Conservation (phyloP, 352 stramenopile species). For the Phytophthora palmivora region DNA sequence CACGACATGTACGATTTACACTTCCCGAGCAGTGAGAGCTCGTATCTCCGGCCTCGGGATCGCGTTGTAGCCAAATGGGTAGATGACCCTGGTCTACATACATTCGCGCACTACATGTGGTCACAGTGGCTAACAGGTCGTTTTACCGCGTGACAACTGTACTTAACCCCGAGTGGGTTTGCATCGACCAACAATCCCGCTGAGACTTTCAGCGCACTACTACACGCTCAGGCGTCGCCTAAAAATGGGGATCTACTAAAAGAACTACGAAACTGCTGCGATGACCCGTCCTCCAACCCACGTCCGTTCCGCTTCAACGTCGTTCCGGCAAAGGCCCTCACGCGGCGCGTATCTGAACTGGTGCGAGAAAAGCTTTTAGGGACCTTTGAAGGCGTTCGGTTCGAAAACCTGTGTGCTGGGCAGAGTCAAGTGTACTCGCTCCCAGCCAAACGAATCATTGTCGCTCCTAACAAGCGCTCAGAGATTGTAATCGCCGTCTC, state of each 20-base stretch:
- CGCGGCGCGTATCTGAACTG: not conserved
- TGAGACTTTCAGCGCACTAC: slow-evolving; percentile 27
- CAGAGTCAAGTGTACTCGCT: too few species aligned
- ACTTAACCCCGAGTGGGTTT: slow-evolving; percentile 8
- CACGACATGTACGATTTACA: slow-evolving; percentile 32
- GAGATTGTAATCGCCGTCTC: not conserved
- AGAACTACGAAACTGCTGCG: slow-evolving; percentile 4
- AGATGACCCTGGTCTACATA: too few species aligned
- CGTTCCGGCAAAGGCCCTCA: not conserved
- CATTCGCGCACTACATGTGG: slow-evolving; percentile 5
- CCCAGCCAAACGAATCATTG: too few species aligned
- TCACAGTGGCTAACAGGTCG: slow-evolving; percentile 6
- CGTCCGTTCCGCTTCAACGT: not conserved
- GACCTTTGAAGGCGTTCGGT: too few species aligned
- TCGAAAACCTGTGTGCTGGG: too few species aligned
- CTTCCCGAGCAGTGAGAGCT: slow-evolving; percentile 7
- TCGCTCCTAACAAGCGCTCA: not conserved
- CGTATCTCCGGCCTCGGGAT: slow-evolving; percentile 1
- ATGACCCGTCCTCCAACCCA: not conserved
- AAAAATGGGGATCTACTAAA: slow-evolving; percentile 12
- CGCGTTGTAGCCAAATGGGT: not conserved
- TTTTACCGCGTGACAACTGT: slow-evolving; percentile 24
- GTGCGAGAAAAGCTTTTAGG: too few species aligned
- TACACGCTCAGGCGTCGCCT: slow-evolving; percentile 5
- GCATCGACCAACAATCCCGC: slow-evolving; percentile 23